Conservation (phyloP, 2,329 filamentous ascomycete species). For the Ophiostoma ips region DNA sequence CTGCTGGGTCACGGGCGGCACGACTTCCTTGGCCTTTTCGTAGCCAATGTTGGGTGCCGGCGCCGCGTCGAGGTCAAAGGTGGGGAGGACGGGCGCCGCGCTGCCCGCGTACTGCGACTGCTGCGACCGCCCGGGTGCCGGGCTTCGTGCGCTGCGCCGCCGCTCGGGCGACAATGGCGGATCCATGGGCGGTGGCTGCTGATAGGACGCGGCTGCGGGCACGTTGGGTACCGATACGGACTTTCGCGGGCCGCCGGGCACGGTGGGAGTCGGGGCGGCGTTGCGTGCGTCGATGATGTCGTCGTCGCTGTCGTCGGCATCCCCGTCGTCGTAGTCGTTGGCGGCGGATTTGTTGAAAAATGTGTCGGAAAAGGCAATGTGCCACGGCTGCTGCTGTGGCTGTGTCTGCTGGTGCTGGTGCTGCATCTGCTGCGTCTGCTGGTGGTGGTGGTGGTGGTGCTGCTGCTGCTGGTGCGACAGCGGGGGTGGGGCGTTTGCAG, state of each 20-base stretch:
- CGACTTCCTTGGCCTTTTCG: constrained; percentile 40
- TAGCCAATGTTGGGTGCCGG: constrained; percentile 46
- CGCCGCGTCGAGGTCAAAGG: constrained; percentile 35
- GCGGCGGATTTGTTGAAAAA: constrained; percentile 23
- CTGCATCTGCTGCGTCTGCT: neutral
- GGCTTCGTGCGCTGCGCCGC: constrained; percentile 45
- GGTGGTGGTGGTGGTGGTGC: constrained; percentile 1
- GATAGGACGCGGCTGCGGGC: constrained; percentile 24
- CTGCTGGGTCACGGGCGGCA: constrained; percentile 23
- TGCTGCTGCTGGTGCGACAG: neutral
- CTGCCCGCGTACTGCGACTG: constrained; percentile 19
- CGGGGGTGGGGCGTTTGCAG: constrained; percentile 2
- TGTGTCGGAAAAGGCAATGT: constrained; percentile 34
- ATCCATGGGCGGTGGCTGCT: constrained; percentile 27
- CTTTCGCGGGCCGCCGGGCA: constrained; percentile 63
- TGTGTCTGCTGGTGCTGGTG: constrained; percentile 1
- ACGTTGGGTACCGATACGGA: constrained; percentile 23
- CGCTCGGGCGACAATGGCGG: constrained; percentile 27
- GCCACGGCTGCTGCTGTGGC: constrained; percentile 23
- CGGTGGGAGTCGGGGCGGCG: constrained; percentile 71
- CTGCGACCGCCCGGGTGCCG: constrained; percentile 26
- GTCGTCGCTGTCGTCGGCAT: no score
- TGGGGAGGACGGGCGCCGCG: constrained; percentile 12
- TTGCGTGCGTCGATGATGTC: no score
- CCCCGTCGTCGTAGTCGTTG: constrained; percentile 46